phyloP scores from a whole-genome alignment of 75 land plant species.

The Pinus albicaulis region DNA sequence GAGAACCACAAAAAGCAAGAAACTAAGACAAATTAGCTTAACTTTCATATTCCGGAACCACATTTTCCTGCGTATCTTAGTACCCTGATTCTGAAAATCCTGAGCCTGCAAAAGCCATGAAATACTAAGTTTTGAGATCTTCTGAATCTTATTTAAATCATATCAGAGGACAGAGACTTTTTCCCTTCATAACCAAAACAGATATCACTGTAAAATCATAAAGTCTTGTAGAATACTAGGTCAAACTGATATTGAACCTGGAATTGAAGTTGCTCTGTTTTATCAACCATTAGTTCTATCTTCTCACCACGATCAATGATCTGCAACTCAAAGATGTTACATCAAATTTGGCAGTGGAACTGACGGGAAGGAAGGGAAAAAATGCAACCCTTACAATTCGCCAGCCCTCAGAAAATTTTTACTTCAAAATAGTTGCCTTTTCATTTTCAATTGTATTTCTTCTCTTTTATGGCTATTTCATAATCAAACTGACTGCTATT shows the following conservation, averaged over 20 bases:
- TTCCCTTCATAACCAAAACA: neutral
- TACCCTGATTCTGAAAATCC: conserved; percentile 37
- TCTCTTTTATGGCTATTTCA: neutral
- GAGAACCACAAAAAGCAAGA: conserved; percentile 33
- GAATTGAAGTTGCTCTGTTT: conserved; percentile 48
- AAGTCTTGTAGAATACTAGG: neutral
- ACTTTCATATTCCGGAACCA: conserved; percentile 53
- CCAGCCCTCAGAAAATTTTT: neutral
- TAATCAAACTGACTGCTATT: neutral
- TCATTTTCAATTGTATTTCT: neutral
- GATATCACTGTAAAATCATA: neutral
- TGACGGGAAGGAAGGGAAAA: neutral
- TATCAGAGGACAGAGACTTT: neutral
- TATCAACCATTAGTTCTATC: conserved; percentile 61
- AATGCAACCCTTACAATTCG: neutral
- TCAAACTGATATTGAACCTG: conserved; percentile 21
- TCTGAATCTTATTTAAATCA: neutral
- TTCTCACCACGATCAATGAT: conserved; percentile 63
- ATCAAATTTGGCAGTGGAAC: neutral
- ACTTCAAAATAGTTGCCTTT: neutral
- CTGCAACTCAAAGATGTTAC: conserved; percentile 13
- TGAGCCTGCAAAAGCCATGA: conserved; percentile 29
- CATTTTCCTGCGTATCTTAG: conserved; percentile 44
- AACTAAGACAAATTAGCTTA: conserved; percentile 39
- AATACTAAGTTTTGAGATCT: neutral